These are phyloP conservation scores for Colletotrichum sansevieriae DNA, from an alignment of 2,329 filamentous ascomycete genomes.

Conservation along the genomic window DNA sequence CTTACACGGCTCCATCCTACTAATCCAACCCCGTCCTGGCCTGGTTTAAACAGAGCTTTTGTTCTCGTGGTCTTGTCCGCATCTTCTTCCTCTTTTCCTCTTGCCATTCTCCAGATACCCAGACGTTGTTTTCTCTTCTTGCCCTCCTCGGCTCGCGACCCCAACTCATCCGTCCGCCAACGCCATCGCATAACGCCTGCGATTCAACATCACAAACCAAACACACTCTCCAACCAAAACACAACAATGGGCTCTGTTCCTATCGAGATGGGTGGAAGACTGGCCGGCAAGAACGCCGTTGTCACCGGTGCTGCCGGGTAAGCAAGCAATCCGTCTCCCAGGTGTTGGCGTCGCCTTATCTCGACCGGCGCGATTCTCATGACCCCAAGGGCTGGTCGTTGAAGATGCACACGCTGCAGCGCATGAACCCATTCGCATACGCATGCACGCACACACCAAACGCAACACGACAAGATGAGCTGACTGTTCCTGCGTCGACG, in stretches of 20 bases:
- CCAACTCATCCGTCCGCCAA: slow-evolving; percentile 17
- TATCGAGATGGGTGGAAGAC: slow-evolving; percentile 58
- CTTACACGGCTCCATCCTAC: slow-evolving; percentile 33
- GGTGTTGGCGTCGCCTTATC: slow-evolving; percentile 27
- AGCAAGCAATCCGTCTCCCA: slow-evolving; percentile 47
- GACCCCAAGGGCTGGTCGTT: slow-evolving; percentile 21
- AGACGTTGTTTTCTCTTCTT: not conserved
- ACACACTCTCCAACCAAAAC: slow-evolving; percentile 1
- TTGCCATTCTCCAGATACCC: not conserved
- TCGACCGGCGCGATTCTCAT: slow-evolving; percentile 13
- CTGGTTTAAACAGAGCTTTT: slow-evolving; percentile 33
- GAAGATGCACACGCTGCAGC: slow-evolving; percentile 4
- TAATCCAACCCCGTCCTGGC: slow-evolving; percentile 33
- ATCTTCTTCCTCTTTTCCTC: slow-evolving; percentile 3
- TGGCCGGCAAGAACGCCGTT: slow-evolving; percentile 74
- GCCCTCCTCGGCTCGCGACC: not conserved
- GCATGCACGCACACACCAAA: not conserved
- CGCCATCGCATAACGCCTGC: not conserved
- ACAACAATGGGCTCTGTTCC: slow-evolving; percentile 47
- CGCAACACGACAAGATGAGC: slow-evolving; percentile 17
- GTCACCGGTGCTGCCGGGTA: slow-evolving; percentile 91
- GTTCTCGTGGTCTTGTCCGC: slow-evolving; percentile 4
- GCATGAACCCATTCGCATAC: not conserved
- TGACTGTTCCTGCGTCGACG: slow-evolving; percentile 19
- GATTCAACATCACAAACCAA: slow-evolving; percentile 14